Evolutionary conservation across 805 yeast genomes (phyloP), one percentile per base, ranked within the genome.

Genomic region (Saccharomycopsis fodiens): DNA sequence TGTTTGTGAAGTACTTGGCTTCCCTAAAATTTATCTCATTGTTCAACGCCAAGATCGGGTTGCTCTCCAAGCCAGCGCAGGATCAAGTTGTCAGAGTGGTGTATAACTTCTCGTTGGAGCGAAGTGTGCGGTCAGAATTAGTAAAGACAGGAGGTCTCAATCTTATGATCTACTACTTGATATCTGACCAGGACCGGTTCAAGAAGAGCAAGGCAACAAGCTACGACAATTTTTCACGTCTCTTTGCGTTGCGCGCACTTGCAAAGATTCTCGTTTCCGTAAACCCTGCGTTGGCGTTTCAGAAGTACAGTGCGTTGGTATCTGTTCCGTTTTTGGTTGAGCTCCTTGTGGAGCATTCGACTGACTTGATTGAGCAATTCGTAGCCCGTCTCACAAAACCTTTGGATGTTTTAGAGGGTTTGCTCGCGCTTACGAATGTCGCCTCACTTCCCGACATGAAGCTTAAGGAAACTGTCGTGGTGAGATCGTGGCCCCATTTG

Each of bases 401-500:
- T 3, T 52, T 70, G 12, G 81, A 75, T 47, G 62, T 64, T 22
- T 70, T 68, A 50, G 74, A 72, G 47, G 52, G 70, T 0, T 58
- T 77, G 29, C 55, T 73, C 17, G 74, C 80, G 0, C 59, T 78
- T 38, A 71, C 78, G 8, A 77, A 78, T 52, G 44, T 77, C 3
- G 59, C 79, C 0, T 69, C 81, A 0, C 49, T 66, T 2, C 64
- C 62, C 2, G 51, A 59, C 6, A 54, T 55, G 23, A 51, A 57
- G 1, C 61, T 64, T 2, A 63, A 73, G 29, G 64, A 66, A 44
- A 54, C 63, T 7, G 55, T 62, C 3, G 60, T 70, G 12, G 37
- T 22, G 10, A 54, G 66, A 42, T 29, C 54, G 50, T 52, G 64
- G 56, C 25, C 27, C n/a, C 47, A 51, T n/a, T 46, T 75, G 15